A percentile compares a stretch with the other conserved stretches of the same genome.
Evolutionary conservation across 495 filamentous ascomycete species (phyloP).

Genomic region (Pyrenula aspistea): DNA sequence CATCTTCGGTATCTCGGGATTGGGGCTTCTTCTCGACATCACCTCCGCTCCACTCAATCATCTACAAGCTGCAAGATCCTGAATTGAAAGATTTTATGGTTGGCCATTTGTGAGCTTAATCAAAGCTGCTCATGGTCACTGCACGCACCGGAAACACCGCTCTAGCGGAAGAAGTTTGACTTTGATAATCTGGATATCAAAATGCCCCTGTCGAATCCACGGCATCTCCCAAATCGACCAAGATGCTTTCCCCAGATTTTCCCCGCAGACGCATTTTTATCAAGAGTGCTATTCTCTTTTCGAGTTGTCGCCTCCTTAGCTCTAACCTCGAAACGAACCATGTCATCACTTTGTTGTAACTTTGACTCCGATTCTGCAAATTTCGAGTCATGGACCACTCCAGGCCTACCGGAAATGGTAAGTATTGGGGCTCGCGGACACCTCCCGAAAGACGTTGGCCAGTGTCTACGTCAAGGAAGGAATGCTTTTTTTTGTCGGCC

Average conservation of each 20-base stretch:
- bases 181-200: not conserved
- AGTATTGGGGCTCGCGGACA: not conserved
- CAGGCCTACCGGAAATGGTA: not conserved
- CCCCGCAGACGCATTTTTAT: not conserved
- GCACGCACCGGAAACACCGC: too few species aligned
- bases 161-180: too few species aligned
- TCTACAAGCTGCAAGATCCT: not conserved
- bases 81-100: not conserved
- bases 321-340: not conserved
- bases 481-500: not conserved
- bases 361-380: not conserved
- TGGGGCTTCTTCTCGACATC: not conserved
- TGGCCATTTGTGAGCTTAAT: not conserved
- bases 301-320: not conserved
- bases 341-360: not conserved
- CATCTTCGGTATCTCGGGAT: not conserved
- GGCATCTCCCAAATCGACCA: not conserved
- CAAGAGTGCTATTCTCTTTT: not conserved
- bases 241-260: not conserved
- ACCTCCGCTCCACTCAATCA: not conserved
- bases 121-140: too few species aligned
- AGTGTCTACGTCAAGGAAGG: too few species aligned
- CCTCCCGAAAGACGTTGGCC: not conserved
- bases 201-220: not conserved
- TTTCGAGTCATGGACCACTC: not conserved